Evolutionary conservation across 1,284 basidiomycete genomes (phyloP).

Genomic region (Peniophora sp.): DNA sequence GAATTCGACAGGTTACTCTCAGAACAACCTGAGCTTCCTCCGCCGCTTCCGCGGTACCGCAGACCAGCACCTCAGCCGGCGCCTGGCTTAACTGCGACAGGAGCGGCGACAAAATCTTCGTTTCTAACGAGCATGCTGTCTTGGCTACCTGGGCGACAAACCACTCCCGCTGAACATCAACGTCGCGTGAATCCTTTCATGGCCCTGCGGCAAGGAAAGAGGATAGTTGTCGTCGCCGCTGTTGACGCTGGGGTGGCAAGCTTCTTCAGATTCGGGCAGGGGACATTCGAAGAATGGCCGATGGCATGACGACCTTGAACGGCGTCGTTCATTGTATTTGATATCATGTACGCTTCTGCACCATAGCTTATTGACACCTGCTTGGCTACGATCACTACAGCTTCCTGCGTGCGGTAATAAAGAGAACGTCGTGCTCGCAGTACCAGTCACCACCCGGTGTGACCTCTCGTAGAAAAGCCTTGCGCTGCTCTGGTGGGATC

Average conservation of each 20-base stretch:
- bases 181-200: slow-evolving; percentile 54
- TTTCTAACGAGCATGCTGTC: slow-evolving; percentile 22
- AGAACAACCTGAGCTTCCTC: slow-evolving; percentile 47
- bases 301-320: slow-evolving; percentile 35
- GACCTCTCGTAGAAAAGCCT: too few relatives aligned
- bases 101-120: slow-evolving; percentile 12
- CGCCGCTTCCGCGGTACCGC: slow-evolving; percentile 43
- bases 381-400: too few relatives aligned
- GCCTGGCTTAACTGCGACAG: slow-evolving; percentile 8
- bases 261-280: slow-evolving; percentile 85
- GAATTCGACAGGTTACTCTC: slow-evolving; percentile 63
- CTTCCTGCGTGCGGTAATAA: too few relatives aligned
- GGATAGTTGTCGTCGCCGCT: slow-evolving; percentile 80
- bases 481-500: too few relatives aligned
- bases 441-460: too few relatives aligned
- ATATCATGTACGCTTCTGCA: too few relatives aligned
- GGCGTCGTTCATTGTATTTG: too few relatives aligned
- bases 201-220: slow-evolving; percentile 78
- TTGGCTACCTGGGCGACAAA: slow-evolving; percentile 22
- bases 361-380: too few relatives aligned
- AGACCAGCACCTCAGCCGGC: slow-evolving; percentile 6
- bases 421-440: too few relatives aligned
- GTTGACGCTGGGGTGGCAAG: slow-evolving; percentile 87
- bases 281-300: slow-evolving; percentile 78
- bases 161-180: slow-evolving; percentile 22